Base-by-base conservation (phyloP, 2,329 filamentous ascomycete genomes). In the Neonectria faginata region DNA sequence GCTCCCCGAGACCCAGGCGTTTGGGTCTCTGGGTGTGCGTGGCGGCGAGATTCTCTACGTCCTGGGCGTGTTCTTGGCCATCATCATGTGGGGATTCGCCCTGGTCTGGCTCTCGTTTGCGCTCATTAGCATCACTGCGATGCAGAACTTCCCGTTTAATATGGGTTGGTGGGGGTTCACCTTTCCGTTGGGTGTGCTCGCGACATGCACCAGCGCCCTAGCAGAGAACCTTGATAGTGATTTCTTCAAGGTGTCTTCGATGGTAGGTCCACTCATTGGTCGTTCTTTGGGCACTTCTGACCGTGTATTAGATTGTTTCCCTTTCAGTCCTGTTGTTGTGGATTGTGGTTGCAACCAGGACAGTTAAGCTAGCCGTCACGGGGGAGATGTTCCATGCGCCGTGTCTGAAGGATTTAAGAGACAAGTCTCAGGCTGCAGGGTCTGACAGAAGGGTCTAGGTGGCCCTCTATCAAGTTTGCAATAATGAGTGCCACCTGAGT, bases 1-100 rank as follows among this genome's bases (percentile, higher is more conserved):
- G 3, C 73, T 84, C 20, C 81, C 80, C 0, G 57, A 77, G 45
- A 81, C 78, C 2, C 73, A 67, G 57, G 78, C 79, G 0, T 86
- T 91, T 18, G 82, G 81, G 0, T 80, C 79, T 33, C 79, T 83
- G 2, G 79, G 76, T 72, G 10, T 69, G 74, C 45, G 75, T 1
- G 77, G 69, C 22, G 76, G 76, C 1, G 76, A 79, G 27, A 80
- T 89, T 3, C 79, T 90, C 6, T 90, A 91, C 67, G 79, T 88
- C 1, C 63, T 88, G 0, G 88, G 89, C 0, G 79, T 88, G 20
- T 78, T 83, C 54, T 56, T 79, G 10, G 81, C 78, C 5, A 72
- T 83, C 11, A 64, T 81, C 31, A 80, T 84, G 76, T 83, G 80
- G 79, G 81, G 79, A 0, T 83, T 83, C 54, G 82, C 77, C 3